Evolutionary conservation across 148 eudicot genomes (phyloP), one percentile per base, ranked within the genome.

Genomic region (Amaranthus hypochondriacus): DNA sequence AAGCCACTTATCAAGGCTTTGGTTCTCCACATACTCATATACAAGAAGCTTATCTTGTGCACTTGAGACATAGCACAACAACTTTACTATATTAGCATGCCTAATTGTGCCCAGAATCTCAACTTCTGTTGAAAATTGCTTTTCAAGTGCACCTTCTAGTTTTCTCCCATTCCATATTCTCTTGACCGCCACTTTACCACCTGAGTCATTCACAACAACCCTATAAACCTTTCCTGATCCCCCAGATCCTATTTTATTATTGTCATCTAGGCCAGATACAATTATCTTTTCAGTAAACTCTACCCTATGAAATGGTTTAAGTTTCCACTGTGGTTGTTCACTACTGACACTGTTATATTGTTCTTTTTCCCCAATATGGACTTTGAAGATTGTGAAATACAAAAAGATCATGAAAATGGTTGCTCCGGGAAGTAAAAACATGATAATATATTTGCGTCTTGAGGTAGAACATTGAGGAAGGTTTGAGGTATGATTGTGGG

Each of bases 71-170:
- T 28, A 28, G 39, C 39, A 28, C 39, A 28, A 28, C 39, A 28
- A 28, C 39, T 28, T 28, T 2, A 28, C 39, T 28, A 28, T 28
- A 28, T 28, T 28, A 28, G 39, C 39, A 28, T 28, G 39, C 39
- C 39, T 28, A 28, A 28, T 28, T 28, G 81, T 82, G 14, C 96
- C 89, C 56, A 90, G 52, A 49, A 86, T 85, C 54, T 83, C 69
- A 67, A 88, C 84, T 72, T 90, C 96, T 5, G 96, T 85, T 11
- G 78, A 7, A 60, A 90, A 90, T 72, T 88, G 86, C 69, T 88
- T 88, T 44, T 88, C 88, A 5, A 83, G 77, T 5, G 76, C 60
- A 10, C 71, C 54, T 39, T 76, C 86, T 58, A 83, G 8, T n/a
- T 84, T 80, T 13, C 46, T 51, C 12, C 73, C 81, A 65, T 72